phyloP scores from a whole-genome alignment of 192 early-diverging fungal species.

The Podochytrium sp. region DNA sequence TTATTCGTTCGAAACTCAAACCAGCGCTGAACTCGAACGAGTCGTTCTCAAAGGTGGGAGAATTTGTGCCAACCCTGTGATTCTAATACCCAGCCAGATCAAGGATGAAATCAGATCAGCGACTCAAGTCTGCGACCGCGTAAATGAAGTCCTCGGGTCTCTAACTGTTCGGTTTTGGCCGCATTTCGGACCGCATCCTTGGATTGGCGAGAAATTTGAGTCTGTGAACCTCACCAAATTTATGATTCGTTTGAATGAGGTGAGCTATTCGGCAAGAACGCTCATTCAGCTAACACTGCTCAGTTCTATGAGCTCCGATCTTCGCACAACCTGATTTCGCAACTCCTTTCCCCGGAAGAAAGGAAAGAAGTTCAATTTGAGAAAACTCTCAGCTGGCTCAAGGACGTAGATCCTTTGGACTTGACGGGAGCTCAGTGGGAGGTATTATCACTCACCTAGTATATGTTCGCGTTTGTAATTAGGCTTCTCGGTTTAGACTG shows the following conservation, averaged over 20 bases:
- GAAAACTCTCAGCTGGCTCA: constrained; percentile 21
- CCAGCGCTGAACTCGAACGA: constrained; percentile 11
- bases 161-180: constrained; percentile 58
- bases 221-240: constrained; percentile 24
- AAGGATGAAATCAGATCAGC: constrained; percentile 39
- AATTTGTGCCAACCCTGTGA: neutral
- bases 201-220: constrained; percentile 43
- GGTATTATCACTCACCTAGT: constrained; percentile 23
- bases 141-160: constrained; percentile 28
- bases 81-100: constrained; percentile 29
- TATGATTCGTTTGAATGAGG: constrained; percentile 37
- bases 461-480: neutral
- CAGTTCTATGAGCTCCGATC: constrained; percentile 44
- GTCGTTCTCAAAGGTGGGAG: constrained; percentile 31
- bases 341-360: constrained; percentile 18
- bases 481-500: constrained; percentile 34
- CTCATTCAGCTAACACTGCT: constrained; percentile 4
- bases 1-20: constrained; percentile 32
- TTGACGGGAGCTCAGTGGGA: constrained; percentile 32
- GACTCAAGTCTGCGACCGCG: constrained; percentile 25
- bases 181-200: constrained; percentile 42
- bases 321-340: constrained; percentile 25
- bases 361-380: constrained; percentile 29
- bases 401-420: neutral
- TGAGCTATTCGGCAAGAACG: constrained; percentile 22